Percentiles rank a stretch among this genome's conserved stretches.
Evolutionary conservation across 352 stramenopile species (phyloP).

Genomic region (Phytophthora capsici): DNA sequence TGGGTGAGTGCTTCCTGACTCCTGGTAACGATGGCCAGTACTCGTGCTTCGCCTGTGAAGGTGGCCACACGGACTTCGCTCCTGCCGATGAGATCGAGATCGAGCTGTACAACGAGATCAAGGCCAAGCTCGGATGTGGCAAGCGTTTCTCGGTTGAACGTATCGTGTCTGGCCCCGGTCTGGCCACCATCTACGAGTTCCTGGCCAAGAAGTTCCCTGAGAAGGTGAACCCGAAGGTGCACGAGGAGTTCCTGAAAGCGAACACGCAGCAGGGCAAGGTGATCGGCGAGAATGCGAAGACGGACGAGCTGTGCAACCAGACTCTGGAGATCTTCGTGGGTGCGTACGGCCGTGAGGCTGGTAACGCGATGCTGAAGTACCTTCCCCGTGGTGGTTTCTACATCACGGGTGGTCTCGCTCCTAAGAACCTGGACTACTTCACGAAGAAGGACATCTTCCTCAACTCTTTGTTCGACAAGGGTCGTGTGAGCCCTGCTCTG

Average conservation of each 20-base stretch:
- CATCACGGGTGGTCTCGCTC: conserved; percentile 95
- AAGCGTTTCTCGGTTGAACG: conserved; percentile 95
- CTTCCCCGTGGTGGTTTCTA: conserved; percentile 96
- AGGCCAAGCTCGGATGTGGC: conserved; percentile 71
- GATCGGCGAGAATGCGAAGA: conserved; percentile 87
- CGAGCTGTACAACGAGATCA: conserved; percentile 80
- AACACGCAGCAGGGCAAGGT: conserved; percentile 76
- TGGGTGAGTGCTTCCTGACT: conserved; percentile 97
- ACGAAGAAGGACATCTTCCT: conserved; percentile 77
- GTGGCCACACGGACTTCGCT: conserved; percentile 96
- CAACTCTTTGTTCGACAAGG: conserved; percentile 85
- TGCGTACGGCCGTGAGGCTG: conserved; percentile 95
- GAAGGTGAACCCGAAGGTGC: conserved; percentile 79
- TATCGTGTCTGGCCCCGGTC: conserved; percentile 93
- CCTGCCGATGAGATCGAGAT: conserved; percentile 89
- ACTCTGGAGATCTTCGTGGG: conserved; percentile 95
- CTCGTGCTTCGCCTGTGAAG: conserved; percentile 92
- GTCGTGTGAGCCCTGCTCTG: conserved; percentile 81
- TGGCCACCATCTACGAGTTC: conserved; percentile 97
- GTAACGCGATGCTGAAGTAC: conserved; percentile 94
- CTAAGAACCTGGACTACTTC: conserved; percentile 96
- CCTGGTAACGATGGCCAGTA: conserved; percentile 83
- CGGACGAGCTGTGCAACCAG: conserved; percentile 79
- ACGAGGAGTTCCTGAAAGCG: conserved; percentile 63
- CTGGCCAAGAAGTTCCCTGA: conserved; percentile 90